Base-by-base conservation (phyloP, 2,329 filamentous ascomycete genomes). In the Bipolaris oryzae region DNA sequence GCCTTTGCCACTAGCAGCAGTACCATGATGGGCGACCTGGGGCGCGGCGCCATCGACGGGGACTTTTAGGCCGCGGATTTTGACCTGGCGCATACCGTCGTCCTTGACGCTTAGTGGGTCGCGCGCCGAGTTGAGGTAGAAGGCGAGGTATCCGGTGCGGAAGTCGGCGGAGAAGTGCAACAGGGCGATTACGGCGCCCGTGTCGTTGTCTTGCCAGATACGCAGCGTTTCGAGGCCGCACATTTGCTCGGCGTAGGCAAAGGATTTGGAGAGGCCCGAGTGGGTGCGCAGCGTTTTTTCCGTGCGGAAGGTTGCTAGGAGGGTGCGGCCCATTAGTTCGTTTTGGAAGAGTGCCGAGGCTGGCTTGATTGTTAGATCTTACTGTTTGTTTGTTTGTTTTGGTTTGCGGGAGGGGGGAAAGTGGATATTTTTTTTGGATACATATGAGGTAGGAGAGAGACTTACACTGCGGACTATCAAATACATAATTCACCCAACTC, bases 221-320 rank as follows among this genome's bases (percentile, higher is more conserved):
- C 80, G 73, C 2, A 81, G 69, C 34, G 78, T 78, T 56, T 82
- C 80, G 56, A 81, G 77, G 18, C 76, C 79, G 50, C 79, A 80
- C 70, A 82, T 79, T 62, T 81, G 79, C 60, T 81, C 79, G 50
- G 80, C 77, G 53, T 80, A 79, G 3, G 76, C 69, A 50, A 81
- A 77, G 0, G 75, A 70, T 1, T 75, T 73, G 18, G 71, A 67
- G 16, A 80, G 47, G 5, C 79, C 79, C 52, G 79, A 74, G 62
- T 80, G 79, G 7, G 79, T 68, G 21, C 80, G 77, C 33, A 77
- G 75, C 1, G 78, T 80, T 53, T 79, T 78, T 31, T 73, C 74
- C 0, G 78, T 81, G 31, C 75, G 72, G 55, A 74, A 80, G 3
- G 74, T 77, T 2, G 74, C 77, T 1, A 81, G 64, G 7, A 82